A percentile compares a stretch with the other conserved stretches of the same genome.
Conservation (phyloP, 192 early-diverging fungal species). For the Ambispora gerdemannii region DNA sequence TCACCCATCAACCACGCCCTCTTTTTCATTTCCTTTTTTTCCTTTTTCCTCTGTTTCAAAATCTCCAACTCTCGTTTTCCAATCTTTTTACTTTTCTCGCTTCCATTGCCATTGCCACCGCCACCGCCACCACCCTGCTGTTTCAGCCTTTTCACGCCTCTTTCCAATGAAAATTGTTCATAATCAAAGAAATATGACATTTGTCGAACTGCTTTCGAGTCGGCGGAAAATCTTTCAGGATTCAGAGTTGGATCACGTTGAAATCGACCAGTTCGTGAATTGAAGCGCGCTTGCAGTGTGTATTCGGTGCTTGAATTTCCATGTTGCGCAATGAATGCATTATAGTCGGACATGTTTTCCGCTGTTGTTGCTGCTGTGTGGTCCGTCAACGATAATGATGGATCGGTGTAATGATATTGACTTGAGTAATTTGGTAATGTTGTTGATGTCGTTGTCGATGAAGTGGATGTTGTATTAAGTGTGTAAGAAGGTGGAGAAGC, state of each 20-base stretch:
- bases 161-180: slow-evolving; percentile 36
- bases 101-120: too few relatives aligned
- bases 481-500: background rate
- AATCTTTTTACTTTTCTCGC: slow-evolving; percentile 31
- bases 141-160: slow-evolving; percentile 21
- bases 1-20: slow-evolving; percentile 35
- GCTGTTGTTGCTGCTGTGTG: background rate
- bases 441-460: background rate
- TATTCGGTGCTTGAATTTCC: slow-evolving; percentile 25
- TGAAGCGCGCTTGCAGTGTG: slow-evolving; percentile 36
- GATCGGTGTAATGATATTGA: background rate
- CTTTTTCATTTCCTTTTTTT: slow-evolving; percentile 42
- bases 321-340: slow-evolving; percentile 19
- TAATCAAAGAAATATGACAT: slow-evolving; percentile 46
- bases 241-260: slow-evolving; percentile 33
- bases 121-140: too few relatives aligned
- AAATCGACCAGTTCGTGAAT: slow-evolving; percentile 42
- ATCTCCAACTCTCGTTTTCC: slow-evolving; percentile 35
- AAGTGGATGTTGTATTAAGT: background rate
- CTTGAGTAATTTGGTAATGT: background rate
- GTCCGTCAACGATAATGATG: too few relatives aligned
- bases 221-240: slow-evolving; percentile 37
- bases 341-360: slow-evolving; percentile 8
- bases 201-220: slow-evolving; percentile 38
- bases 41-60: slow-evolving; percentile 38